Base-by-base conservation (phyloP, 805 yeast genomes). In the Hanseniaspora taiwanica region DNA sequence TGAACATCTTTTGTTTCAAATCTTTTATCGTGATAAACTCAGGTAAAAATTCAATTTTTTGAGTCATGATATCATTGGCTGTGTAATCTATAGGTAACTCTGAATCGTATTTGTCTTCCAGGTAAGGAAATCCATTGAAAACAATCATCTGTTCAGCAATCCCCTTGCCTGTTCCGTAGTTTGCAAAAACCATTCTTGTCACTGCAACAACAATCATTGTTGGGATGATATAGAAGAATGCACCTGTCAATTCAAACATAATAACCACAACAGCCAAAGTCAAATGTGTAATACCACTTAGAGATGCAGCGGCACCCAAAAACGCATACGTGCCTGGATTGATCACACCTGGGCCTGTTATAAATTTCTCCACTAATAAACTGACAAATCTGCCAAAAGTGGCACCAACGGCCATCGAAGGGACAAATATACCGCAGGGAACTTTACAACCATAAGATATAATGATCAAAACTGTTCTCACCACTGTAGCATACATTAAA, bases 361-460 rank as follows among this genome's bases (percentile, higher is more conserved):
- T 45, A 20, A 62, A 54, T 21, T 59, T 42, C 46, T 82, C 81
- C 43, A 84, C 76, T 5, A 81, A 44, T 7, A 85, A 62, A 4
- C 98, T 96, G 10, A 91, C 51, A 0, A 87, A 80, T 39, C 96
- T 69, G 6, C 98, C 98, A 59, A 84, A 81, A 0, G 94, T 75
- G 0, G 97, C 96, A 18, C 98, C 98, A 1, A 86, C 81, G 0
- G 95, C 87, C 94, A 91, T 84, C 1, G 95, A 82, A 2, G 98
- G 98, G 40, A 91, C 94, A 60, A 91, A 81, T 5, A 89, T 84
- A 13, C 98, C 98, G n/a, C 96, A 94, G 0, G 98, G 98, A 0
- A 89, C 87, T 59, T 81, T 85, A 46, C 86, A 78, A 2, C 96
- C 96, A 56, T 93, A 91, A 0, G 97, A 81, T 13, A 91, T 66